These are phyloP conservation scores for Neurospora sp. DNA, from an alignment of 495 filamentous ascomycete genomes.

Conservation along the genomic window DNA sequence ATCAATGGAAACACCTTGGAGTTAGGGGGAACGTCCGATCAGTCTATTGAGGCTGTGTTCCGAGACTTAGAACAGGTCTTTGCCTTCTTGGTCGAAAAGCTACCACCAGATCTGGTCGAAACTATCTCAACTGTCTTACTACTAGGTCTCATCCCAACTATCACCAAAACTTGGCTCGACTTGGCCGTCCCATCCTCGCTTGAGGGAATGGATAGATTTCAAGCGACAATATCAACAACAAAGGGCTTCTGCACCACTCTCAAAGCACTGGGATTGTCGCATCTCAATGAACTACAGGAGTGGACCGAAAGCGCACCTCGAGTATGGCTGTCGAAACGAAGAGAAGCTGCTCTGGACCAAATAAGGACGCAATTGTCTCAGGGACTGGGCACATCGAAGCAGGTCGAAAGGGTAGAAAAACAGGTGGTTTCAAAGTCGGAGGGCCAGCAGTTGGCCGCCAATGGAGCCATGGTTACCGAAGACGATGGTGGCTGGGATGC, in stretches of 20 bases:
- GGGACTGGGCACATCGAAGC: slow-evolving; percentile 51
- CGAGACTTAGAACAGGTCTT: slow-evolving; percentile 52
- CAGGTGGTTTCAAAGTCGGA: slow-evolving; percentile 63
- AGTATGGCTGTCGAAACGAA: slow-evolving; percentile 78
- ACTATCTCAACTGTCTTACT: slow-evolving; percentile 59
- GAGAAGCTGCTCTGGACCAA: slow-evolving; percentile 62
- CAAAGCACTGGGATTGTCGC: slow-evolving; percentile 53
- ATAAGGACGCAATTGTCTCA: slow-evolving; percentile 57
- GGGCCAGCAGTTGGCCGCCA: slow-evolving; percentile 46
- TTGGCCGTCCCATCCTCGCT: slow-evolving; percentile 65
- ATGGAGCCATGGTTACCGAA: slow-evolving; percentile 33
- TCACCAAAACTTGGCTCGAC: slow-evolving; percentile 66
- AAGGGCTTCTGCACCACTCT: slow-evolving; percentile 53
- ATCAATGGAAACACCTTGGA: slow-evolving; percentile 27
- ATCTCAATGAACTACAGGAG: slow-evolving; percentile 57
- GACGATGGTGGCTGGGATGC: slow-evolving; percentile 65
- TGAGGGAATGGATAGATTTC: slow-evolving; percentile 57
- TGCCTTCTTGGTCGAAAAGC: slow-evolving; percentile 49
- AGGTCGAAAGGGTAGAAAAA: slow-evolving; percentile 78
- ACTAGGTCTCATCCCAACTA: slow-evolving; percentile 50
- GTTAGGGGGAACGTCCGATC: slow-evolving; percentile 25
- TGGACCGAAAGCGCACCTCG: slow-evolving; percentile 74
- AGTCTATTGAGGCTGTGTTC: slow-evolving; percentile 39
- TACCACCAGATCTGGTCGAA: slow-evolving; percentile 54
- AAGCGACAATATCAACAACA: slow-evolving; percentile 50